Percentiles rank a stretch among this genome's conserved stretches.
Conservation (phyloP, 2,329 filamentous ascomycete species). For the Fusarium buharicum region DNA sequence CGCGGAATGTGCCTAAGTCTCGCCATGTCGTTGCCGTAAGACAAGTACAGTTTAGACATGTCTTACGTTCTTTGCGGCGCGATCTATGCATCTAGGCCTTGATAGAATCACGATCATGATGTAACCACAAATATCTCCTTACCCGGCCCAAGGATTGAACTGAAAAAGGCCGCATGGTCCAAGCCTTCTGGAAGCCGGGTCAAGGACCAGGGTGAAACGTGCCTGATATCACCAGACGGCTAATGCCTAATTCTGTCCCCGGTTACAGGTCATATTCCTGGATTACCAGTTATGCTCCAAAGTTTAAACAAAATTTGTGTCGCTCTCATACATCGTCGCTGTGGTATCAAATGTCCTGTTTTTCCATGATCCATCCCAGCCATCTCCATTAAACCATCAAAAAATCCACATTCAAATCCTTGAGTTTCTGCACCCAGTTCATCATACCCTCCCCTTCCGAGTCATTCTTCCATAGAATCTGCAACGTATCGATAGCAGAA, state of each 20-base stretch:
- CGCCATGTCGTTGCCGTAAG: not conserved
- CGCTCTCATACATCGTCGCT: constrained; percentile 13
- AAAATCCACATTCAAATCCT: constrained; percentile 55
- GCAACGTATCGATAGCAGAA: constrained; percentile 57
- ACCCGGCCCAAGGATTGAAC: not conserved
- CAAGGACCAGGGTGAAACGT: constrained; percentile 7
- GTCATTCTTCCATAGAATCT: constrained; percentile 55
- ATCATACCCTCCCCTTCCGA: constrained; percentile 40
- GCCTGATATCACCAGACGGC: constrained; percentile 1
- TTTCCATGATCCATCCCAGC: constrained; percentile 33
- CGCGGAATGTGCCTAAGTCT: not conserved
- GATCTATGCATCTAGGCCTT: no score
- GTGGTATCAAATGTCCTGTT: constrained; percentile 37
- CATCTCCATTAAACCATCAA: constrained; percentile 28
- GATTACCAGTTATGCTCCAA: not conserved
- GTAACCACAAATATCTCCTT: not conserved
- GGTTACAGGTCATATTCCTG: not conserved
- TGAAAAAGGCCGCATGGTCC: constrained; percentile 28
- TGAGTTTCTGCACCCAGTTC: constrained; percentile 57
- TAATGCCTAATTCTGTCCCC: not conserved
- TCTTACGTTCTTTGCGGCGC: not conserved
- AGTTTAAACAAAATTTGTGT: constrained; percentile 4
- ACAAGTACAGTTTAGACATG: not conserved
- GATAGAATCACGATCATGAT: not conserved
- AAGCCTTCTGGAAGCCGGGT: constrained; percentile 18